These are phyloP conservation scores for Hansenula lynferdii DNA, from an alignment of 1,139 yeast genomes.

Conservation along the genomic window DNA sequence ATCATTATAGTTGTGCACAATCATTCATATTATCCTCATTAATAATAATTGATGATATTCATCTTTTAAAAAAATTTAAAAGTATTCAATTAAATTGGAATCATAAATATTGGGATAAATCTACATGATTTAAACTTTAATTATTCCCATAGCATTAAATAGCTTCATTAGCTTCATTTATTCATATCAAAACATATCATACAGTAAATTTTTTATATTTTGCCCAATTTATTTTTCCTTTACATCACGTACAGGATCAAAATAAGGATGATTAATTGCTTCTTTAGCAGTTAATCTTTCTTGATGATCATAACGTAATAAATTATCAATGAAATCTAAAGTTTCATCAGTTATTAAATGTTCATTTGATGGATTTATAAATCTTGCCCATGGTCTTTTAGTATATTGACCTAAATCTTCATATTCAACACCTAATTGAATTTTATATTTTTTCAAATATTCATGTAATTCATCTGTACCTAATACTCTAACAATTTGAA, in stretches of 20 bases:
- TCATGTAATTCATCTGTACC: constrained; percentile 65
- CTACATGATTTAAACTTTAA: too few relatives aligned
- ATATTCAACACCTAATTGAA: constrained; percentile 59
- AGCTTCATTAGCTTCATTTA: background rate
- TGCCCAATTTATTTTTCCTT: too few relatives aligned
- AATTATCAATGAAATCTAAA: constrained; percentile 59
- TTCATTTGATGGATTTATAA: constrained; percentile 46
- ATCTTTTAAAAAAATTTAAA: constrained; percentile 1
- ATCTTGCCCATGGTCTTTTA: constrained; percentile 63
- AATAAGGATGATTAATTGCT: constrained; percentile 61
- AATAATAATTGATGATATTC: background rate
- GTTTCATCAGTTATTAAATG: constrained; percentile 57
- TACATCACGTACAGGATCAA: constrained; percentile 21
- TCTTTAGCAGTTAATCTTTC: constrained; percentile 72
- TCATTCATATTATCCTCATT: background rate
- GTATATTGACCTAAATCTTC: constrained; percentile 65
- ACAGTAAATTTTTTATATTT: too few relatives aligned
- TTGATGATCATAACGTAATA: constrained; percentile 68
- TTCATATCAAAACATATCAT: too few relatives aligned
- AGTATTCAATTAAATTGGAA: background rate
- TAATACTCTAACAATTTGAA: constrained; percentile 70
- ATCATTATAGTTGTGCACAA: background rate
- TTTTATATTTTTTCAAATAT: constrained; percentile 57
- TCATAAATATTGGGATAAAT: constrained; percentile 2
- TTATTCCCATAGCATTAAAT: too few relatives aligned